Base-by-base conservation (phyloP, 2,329 filamentous ascomycete species). In the Rutstroemia sp. region DNA sequence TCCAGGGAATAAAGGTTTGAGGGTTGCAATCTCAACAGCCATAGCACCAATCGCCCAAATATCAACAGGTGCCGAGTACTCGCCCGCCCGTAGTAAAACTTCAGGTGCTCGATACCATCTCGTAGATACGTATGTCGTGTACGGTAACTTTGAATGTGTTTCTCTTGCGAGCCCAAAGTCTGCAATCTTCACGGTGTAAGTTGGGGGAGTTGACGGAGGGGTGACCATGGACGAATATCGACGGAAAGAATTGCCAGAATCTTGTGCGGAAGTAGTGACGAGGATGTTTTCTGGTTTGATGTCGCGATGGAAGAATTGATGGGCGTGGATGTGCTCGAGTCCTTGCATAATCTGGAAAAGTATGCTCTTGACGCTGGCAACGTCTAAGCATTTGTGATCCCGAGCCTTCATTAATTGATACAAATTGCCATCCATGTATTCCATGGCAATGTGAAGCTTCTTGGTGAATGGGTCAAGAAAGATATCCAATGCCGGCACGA, bases 201-300 rank as follows among this genome's bases (percentile, higher is more conserved):
- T 81, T 2, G 92, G 90, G 19, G 94, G 94, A 23, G 92, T 97
- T 2, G 92, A 95, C 5, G 94, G 94, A 5, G 94, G 94, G 14
- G 94, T 97, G 64, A 97, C 89, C 60, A 97, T 78, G 7, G 89
- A 82, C 0, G 94, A 97, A 72, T 99, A 99, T 65, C 94, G 83
- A 69, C 89, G 86, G 76, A 97, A 96, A 0, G 92, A 86, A 68
- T 88, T 94, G 59, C 80, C 80, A 52, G 87, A 82, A 66, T 99
- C 94, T 39, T 66, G 64, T 40, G 88, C 83, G 2, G 92, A 95
- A 27, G 92, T 95, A 0, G 94, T 95, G 8, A 99, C 92, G 25
- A 99, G 82, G 58, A 99, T 99, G 73, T 99, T 99, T 73, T 99
- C 94, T 38, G 94, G 94, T 73, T 99, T 99, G 75, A 99, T 97